These are phyloP conservation scores for Funneliformis geosporum DNA, from an alignment of 192 early-diverging fungal species.

Conservation along the genomic window DNA sequence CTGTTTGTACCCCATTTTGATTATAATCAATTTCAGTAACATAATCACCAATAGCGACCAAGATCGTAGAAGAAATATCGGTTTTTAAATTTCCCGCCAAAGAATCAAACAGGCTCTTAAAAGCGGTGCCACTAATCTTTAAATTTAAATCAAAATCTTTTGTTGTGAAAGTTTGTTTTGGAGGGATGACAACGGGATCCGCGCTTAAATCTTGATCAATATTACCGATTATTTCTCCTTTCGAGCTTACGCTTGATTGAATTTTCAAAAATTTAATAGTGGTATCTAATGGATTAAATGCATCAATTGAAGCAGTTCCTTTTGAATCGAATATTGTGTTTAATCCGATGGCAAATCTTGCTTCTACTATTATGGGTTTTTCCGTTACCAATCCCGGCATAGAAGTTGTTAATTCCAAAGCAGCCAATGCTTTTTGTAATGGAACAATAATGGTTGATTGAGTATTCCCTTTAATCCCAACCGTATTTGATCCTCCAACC, in stretches of 20 bases:
- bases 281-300: conserved; percentile 30
- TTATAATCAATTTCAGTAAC: conserved; percentile 22
- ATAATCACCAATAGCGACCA: conserved; percentile 29
- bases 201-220: conserved; percentile 22
- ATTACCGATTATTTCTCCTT: neutral
- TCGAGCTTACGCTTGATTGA: neutral
- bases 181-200: neutral
- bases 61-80: conserved; percentile 7
- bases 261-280: conserved; percentile 25
- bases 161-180: neutral
- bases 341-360: conserved; percentile 22
- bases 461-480: conserved; percentile 43
- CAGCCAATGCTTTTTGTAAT: conserved; percentile 45
- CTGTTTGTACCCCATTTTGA: conserved; percentile 22
- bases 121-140: conserved; percentile 5
- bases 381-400: conserved; percentile 48
- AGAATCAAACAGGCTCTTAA: conserved; percentile 8
- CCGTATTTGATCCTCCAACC: conserved; percentile 37
- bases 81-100: conserved; percentile 16
- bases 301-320: conserved; percentile 26
- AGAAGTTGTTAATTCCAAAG: conserved; percentile 39
- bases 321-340: conserved; percentile 16
- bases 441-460: conserved; percentile 46
- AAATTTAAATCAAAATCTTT: conserved; percentile 11
- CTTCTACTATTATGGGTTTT: conserved; percentile 35